Evolutionary conservation across 768 basidiomycete genomes (phyloP), one percentile per base, ranked within the genome.

Genomic region (Fomitopsis serialis): DNA sequence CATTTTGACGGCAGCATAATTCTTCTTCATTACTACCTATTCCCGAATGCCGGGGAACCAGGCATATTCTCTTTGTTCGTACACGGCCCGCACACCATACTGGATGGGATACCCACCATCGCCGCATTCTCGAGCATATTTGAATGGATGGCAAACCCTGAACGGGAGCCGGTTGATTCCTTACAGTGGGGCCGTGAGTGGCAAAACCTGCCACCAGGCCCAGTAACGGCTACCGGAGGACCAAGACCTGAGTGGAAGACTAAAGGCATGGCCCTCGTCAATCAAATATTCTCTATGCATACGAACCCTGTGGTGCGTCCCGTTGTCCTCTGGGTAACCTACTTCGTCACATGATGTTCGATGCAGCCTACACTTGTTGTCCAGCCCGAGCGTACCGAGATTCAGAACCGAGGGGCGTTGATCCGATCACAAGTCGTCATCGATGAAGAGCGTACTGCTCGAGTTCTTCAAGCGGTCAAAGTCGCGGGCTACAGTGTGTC

Each of bases 91-190:
- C 52, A 53, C 21, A 13, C 45, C 12, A 47, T 53, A 21, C 27
- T 53, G n/a, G 52, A 53, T n/a, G 52, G 32, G 2, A 27, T n/a
- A 8, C 52, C 52, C 3, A 53, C 44, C 17, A 21, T 53, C 35
- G 35, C 46, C 23, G 19, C 25, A 15, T 47, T 53, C 27, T 44
- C n/a, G 23, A 12, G 46, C 34, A 13, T 53, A 3, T 37, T 53
- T 24, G 34, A 53, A 8, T 44, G 17, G 35, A 24, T 53, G 11
- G 13, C 45, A 2, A 24, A 47, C 17, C 15, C 49, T 21, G 21
- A n/a, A 3, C 35, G 4, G 6, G 36, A 2, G 8, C 37, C 36
- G 8, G 22, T 50, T 2, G 37, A 22, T 12, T 17, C 17, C 3
- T 29, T 51, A 5, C 5, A 13, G 21, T 53, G 52, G 52, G 52